Evolutionary conservation across 2,329 filamentous ascomycete genomes (phyloP).

Genomic region (Phoma sp.): DNA sequence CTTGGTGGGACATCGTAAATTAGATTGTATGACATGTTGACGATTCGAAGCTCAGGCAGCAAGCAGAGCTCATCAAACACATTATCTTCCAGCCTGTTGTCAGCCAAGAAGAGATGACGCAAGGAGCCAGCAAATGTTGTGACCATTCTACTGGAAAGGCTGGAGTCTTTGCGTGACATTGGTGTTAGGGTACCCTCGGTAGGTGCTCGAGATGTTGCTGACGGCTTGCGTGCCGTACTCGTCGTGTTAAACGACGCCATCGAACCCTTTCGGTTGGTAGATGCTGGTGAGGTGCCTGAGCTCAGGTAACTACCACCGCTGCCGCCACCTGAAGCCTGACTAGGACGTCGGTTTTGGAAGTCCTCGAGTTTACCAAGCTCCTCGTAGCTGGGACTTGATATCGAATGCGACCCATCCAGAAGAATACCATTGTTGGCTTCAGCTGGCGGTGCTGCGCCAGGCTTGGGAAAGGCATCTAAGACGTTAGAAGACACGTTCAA

Average conservation of each 20-base stretch:
- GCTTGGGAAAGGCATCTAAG: conserved; percentile 87
- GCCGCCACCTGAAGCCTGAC: conserved; percentile 71
- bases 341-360: conserved; percentile 73
- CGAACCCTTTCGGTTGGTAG: conserved; percentile 75
- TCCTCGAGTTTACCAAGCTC: conserved; percentile 73
- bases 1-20: conserved; percentile 90
- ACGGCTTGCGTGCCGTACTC: conserved; percentile 70
- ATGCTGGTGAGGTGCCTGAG: conserved; percentile 73
- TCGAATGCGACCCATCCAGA: conserved; percentile 51
- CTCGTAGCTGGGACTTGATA: conserved; percentile 73
- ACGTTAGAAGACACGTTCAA: conserved; percentile 97
- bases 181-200: conserved; percentile 65
- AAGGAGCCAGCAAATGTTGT: conserved; percentile 90
- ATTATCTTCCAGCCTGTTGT: conserved; percentile 93
- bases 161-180: conserved; percentile 82
- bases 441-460: conserved; percentile 70
- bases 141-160: conserved; percentile 75
- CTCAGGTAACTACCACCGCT: conserved; percentile 65
- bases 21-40: conserved; percentile 95
- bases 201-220: conserved; percentile 72
- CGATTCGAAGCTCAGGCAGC: conserved; percentile 79
- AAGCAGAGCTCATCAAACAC: conserved; percentile 90
- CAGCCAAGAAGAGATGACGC: conserved; percentile 83
- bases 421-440: conserved; percentile 41
- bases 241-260: conserved; percentile 75